These are phyloP conservation scores for Hymenoscyphus infarciens DNA, from an alignment of 2,329 filamentous ascomycete genomes.

Conservation along the genomic window DNA sequence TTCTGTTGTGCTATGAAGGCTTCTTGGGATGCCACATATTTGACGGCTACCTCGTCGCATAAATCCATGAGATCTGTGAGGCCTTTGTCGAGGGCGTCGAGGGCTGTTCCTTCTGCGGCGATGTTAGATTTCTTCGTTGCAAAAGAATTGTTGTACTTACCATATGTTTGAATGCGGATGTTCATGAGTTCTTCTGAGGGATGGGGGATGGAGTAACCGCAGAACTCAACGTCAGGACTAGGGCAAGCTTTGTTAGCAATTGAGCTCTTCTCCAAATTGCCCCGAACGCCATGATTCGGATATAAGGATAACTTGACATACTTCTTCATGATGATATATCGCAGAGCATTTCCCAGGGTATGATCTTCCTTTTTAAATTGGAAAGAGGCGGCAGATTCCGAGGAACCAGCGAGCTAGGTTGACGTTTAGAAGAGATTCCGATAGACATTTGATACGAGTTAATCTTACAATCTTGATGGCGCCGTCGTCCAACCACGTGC, in stretches of 20 bases:
- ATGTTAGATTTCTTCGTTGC: constrained; percentile 17
- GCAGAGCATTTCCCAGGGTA: constrained; percentile 88
- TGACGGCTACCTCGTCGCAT: constrained; percentile 89
- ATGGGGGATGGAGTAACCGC: constrained; percentile 95
- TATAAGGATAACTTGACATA: constrained; percentile 42
- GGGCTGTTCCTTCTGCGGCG: constrained; percentile 69
- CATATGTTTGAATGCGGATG: constrained; percentile 92
- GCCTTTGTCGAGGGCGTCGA: constrained; percentile 86
- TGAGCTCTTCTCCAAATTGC: neutral
- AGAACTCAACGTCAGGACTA: constrained; percentile 95
- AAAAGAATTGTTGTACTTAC: constrained; percentile 48
- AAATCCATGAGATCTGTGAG: constrained; percentile 84
- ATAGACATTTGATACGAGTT: neutral
- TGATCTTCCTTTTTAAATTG: constrained; percentile 93
- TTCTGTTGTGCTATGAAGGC: constrained; percentile 31
- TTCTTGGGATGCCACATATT: constrained; percentile 65
- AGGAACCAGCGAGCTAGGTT: constrained; percentile 73
- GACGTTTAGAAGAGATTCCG: constrained; percentile 3
- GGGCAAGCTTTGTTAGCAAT: constrained; percentile 2
- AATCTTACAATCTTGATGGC: constrained; percentile 31
- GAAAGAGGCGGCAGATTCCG: constrained; percentile 87
- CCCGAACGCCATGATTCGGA: neutral
- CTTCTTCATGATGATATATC: constrained; percentile 99
- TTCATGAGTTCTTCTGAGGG: constrained; percentile 97
- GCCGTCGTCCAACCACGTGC: constrained; percentile 20